phyloP scores from a whole-genome alignment of 345 rosid species.

The Lepidium aucheri region DNA sequence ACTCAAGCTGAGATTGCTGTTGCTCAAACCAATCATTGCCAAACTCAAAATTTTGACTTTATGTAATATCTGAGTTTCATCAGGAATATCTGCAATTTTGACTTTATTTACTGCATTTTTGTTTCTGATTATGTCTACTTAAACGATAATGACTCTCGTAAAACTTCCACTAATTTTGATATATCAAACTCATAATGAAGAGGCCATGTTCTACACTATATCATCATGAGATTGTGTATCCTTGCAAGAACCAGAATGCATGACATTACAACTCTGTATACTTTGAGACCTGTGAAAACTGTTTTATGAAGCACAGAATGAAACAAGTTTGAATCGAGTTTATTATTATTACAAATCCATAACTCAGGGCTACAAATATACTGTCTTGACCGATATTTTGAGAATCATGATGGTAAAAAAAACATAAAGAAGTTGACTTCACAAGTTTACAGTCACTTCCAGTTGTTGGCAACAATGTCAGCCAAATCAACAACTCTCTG shows the following conservation, averaged over 20 bases:
- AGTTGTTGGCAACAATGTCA: conserved; percentile 75
- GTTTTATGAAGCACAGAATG: background rate
- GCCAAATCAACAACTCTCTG: conserved; percentile 98
- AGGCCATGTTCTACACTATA: background rate
- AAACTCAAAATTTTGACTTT: background rate
- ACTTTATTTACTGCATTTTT: background rate
- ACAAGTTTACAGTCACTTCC: conserved; percentile 47
- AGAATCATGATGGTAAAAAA: background rate
- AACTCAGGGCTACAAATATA: conserved; percentile 11
- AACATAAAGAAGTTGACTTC: background rate
- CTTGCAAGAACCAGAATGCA: conserved; percentile 18
- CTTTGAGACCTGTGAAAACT: background rate
- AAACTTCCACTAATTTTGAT: background rate
- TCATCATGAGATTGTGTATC: background rate
- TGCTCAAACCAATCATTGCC: conserved; percentile 3
- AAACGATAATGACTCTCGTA: background rate
- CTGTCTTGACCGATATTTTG: conserved; percentile 1
- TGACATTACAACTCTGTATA: conserved; percentile 20
- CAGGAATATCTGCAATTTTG: background rate
- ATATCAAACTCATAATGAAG: background rate
- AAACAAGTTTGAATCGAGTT: conserved; percentile 6
- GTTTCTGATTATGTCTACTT: background rate
- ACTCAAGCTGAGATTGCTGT: conserved; percentile 41
- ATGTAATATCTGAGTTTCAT: conserved; percentile 8
- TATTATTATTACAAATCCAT: conserved; percentile 16